Conservation (phyloP, 345 rosid species). For the Cardamine chenopodiifolia region DNA sequence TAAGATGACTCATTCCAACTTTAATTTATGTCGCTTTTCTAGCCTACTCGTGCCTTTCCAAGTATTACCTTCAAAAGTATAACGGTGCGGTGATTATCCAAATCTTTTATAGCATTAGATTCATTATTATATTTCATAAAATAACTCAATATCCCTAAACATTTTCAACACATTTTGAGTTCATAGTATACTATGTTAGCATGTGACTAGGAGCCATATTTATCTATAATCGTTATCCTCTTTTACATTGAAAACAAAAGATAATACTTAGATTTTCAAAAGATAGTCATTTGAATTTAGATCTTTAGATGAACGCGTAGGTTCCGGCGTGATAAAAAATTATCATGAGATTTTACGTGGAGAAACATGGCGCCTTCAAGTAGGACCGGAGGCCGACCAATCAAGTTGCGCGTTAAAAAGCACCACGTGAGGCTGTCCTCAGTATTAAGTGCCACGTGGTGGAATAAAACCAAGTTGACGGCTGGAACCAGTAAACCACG, state of each 20-base stretch:
- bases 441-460: conserved; percentile 21
- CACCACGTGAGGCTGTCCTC: conserved; percentile 15
- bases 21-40: not conserved
- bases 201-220: not conserved
- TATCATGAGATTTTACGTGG: conserved; percentile 26
- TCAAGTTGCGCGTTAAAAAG: conserved; percentile 10
- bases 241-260: not conserved
- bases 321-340: conserved; percentile 17
- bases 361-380: conserved; percentile 12
- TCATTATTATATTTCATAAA: not conserved
- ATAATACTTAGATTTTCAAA: not conserved
- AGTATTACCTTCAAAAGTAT: not conserved
- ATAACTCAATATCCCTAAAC: not conserved
- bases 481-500: conserved; percentile 36
- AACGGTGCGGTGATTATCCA: not conserved
- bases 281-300: not conserved
- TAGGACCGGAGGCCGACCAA: conserved; percentile 16
- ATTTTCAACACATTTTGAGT: not conserved
- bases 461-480: conserved; percentile 29
- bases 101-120: not conserved
- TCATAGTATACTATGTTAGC: not conserved
- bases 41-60: not conserved
- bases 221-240: not conserved
- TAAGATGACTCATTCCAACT: not conserved
- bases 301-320: not conserved